A percentile compares a stretch with the other conserved stretches of the same genome.
Conservation (phyloP, 139 green algal genomes). For the Bryopsis sp. region DNA sequence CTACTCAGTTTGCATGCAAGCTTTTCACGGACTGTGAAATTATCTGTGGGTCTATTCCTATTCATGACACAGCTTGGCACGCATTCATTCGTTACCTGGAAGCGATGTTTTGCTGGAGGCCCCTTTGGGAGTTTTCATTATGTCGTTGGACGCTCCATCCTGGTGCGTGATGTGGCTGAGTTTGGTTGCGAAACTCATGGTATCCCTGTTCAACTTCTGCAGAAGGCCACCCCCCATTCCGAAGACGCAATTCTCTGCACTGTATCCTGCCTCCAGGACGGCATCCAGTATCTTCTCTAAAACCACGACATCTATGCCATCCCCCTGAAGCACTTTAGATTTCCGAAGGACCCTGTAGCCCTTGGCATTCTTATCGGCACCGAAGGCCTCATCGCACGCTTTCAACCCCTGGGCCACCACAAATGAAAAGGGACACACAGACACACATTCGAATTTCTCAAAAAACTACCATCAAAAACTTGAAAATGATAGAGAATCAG, state of each 20-base stretch:
- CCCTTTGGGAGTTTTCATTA: constrained; percentile 72
- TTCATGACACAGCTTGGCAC: no score
- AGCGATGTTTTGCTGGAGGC: constrained; percentile 63
- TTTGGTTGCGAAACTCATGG: constrained; percentile 88
- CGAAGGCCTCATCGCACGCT: constrained; percentile 59
- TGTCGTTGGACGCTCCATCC: constrained; percentile 49
- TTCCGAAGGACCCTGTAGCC: constrained; percentile 65
- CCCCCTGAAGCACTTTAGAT: constrained; percentile 75
- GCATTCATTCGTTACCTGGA: constrained; percentile 30
- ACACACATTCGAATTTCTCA: neutral
- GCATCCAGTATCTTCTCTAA: constrained; percentile 51
- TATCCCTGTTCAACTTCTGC: constrained; percentile 83
- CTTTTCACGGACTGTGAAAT: no score
- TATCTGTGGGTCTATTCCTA: no score
- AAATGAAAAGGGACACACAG: neutral
- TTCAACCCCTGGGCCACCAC: constrained; percentile 37
- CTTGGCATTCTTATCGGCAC: constrained; percentile 53
- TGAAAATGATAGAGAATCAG: no score
- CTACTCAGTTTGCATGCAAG: no score
- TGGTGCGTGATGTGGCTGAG: constrained; percentile 72
- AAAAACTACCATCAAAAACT: no score
- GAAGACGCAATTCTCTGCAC: constrained; percentile 66
- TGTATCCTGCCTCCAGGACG: constrained; percentile 57
- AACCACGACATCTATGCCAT: constrained; percentile 38
- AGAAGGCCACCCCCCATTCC: constrained; percentile 90